These are phyloP conservation scores for Ceratobasidium sp. DNA, from an alignment of 1,284 basidiomycete species.

Conservation along the genomic window DNA sequence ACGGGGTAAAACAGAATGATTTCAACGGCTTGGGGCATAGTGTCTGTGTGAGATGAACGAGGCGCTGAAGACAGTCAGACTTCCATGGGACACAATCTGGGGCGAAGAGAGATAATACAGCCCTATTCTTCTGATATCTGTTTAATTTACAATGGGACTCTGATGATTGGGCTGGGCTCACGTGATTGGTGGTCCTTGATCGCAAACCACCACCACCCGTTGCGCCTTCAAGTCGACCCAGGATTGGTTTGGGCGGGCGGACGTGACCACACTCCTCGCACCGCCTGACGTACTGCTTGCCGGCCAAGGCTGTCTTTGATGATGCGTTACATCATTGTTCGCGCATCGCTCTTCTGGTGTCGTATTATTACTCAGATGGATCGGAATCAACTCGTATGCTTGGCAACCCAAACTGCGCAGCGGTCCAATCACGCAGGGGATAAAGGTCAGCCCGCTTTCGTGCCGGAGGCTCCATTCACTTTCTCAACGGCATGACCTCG, in stretches of 20 bases:
- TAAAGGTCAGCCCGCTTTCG: constrained; percentile 3
- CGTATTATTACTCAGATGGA: not conserved
- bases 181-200: too few species aligned
- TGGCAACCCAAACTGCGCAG: not conserved
- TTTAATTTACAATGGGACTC: too few species aligned
- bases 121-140: too few species aligned
- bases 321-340: not conserved
- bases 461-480: not conserved
- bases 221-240: too few species aligned
- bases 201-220: too few species aligned
- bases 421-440: not conserved
- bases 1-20: too few species aligned
- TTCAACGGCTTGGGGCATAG: too few species aligned
- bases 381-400: not conserved
- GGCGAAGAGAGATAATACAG: too few species aligned
- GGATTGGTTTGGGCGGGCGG: not conserved
- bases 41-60: too few species aligned
- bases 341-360: not conserved
- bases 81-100: too few species aligned
- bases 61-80: too few species aligned
- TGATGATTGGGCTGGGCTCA: too few species aligned
- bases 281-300: not conserved
- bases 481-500: constrained; percentile 51
- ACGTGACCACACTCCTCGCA: not conserved
- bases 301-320: not conserved